Percentiles rank a stretch among this genome's conserved stretches.
Conservation (phyloP, 495 filamentous ascomycete species). For the Hypoxylon fragiforme region DNA sequence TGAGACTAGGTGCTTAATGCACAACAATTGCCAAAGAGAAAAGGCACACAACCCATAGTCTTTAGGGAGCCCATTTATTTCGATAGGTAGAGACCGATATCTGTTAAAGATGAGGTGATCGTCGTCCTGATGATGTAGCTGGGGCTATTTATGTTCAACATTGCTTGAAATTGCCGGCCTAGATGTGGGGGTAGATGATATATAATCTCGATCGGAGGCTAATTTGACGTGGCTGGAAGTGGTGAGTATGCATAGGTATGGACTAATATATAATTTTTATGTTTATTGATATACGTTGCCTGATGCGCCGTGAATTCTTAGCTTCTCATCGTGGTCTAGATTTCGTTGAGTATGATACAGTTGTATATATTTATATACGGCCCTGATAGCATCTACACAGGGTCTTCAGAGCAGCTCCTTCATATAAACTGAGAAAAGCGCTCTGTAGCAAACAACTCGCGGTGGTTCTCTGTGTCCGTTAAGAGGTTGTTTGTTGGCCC, state of each 20-base stretch:
- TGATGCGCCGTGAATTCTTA: conserved; percentile 6
- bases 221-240: not conserved
- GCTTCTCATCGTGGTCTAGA: not conserved
- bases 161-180: not conserved
- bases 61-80: no score
- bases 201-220: not conserved
- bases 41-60: no score
- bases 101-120: conserved; percentile 4
- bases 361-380: conserved; percentile 12
- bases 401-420: not conserved
- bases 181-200: not conserved
- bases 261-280: conserved; percentile 14
- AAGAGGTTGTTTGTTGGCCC: no score
- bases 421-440: not conserved
- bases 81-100: no score
- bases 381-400: not conserved
- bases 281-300: conserved; percentile 1
- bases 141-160: not conserved
- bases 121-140: not conserved
- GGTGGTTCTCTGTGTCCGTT: not conserved
- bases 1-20: no score
- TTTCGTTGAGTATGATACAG: conserved; percentile 24
- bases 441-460: not conserved
- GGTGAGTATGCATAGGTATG: conserved; percentile 3
- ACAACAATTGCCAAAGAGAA: no score